Evolutionary conservation across 2,329 filamentous ascomycete species (phyloP), one percentile per base, ranked within the genome.

Genomic region (Aspergillus japonicus): DNA sequence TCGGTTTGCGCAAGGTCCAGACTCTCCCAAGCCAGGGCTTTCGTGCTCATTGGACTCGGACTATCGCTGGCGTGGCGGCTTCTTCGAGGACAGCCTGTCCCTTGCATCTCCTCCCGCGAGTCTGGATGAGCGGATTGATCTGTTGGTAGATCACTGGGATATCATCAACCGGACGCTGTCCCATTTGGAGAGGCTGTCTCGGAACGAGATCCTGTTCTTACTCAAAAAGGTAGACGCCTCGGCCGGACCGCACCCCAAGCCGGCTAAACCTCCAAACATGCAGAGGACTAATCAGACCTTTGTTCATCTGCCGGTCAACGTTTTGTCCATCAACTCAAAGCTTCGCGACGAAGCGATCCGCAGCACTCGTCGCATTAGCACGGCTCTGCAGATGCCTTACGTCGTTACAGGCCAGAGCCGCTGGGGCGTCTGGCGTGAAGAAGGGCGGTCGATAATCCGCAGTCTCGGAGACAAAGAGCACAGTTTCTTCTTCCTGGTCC

Each of bases 381-480:
- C 80, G 51, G 83, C 83, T 53, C 78, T 86, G 65, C 80, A 82
- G 62, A 84, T 84, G 33, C 83, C 83, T 16, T 79, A 81, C 52
- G 84, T 85, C 10, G 74, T 82, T 57, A 84, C 83, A 2, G 84
- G 84, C 3, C 84, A 86, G 65, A 83, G 81, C 54, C 80, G 82
- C 60, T 86, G 84, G 82, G 83, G 83, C 11, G 80, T 85, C 11
- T 87, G 84, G 84, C 80, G 83, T 57, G 84, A 86, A 64, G 84
- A 87, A 71, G 83, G 83, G 47, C 78, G 84, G 62, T 85, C 81
- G 72, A 81, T 86, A 47, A 80, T 81, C n/a, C 78, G 80, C 50
- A 81, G 78, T 64, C 78, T 83, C 47, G 83, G 82, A 33, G 77
- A 80, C 54, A 82, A 81, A 68, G 83, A 86, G 59, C 81, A 85